Percentiles rank a stretch among this genome's conserved stretches.
Evolutionary conservation across 106 monocot genomes (phyloP).

Genomic region (Allium sativum): DNA sequence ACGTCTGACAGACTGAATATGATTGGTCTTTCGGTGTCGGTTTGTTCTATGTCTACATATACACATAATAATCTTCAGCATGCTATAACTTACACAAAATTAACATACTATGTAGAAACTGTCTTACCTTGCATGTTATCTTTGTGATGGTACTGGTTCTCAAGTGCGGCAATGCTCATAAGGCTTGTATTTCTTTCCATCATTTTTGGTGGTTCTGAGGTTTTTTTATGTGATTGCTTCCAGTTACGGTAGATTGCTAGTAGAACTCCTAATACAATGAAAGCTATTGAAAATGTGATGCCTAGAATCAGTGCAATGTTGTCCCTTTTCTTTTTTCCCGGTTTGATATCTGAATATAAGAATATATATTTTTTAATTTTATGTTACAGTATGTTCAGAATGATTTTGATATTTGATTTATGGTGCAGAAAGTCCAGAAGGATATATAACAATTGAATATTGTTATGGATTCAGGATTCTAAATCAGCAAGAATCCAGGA

Average conservation of each 20-base stretch:
- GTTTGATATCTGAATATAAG: neutral
- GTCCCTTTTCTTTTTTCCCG: conserved; percentile 4
- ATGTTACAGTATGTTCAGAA: too few species aligned
- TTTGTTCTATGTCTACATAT: conserved; percentile 1
- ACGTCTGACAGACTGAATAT: conserved; percentile 26
- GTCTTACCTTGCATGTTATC: conserved; percentile 12
- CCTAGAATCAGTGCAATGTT: conserved; percentile 3
- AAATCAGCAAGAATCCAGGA: too few species aligned
- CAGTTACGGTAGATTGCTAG: conserved; percentile 1
- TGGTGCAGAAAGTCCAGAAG: too few species aligned
- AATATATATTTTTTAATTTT: too few species aligned
- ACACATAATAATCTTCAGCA: neutral
- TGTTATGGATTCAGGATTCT: too few species aligned
- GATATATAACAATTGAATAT: too few species aligned
- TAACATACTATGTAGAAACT: neutral
- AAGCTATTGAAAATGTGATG: conserved; percentile 6
- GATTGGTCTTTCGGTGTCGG: conserved; percentile 29
- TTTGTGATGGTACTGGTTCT: conserved; percentile 15
- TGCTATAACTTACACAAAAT: neutral
- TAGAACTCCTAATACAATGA: conserved; percentile 3
- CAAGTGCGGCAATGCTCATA: conserved; percentile 12
- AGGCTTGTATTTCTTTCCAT: neutral
- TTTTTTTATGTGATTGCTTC: neutral
- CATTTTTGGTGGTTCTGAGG: neutral
- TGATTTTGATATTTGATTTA: too few species aligned